Base-by-base conservation (phyloP, 2,329 filamentous ascomycete species). In the Diaporthe aspalathi region DNA sequence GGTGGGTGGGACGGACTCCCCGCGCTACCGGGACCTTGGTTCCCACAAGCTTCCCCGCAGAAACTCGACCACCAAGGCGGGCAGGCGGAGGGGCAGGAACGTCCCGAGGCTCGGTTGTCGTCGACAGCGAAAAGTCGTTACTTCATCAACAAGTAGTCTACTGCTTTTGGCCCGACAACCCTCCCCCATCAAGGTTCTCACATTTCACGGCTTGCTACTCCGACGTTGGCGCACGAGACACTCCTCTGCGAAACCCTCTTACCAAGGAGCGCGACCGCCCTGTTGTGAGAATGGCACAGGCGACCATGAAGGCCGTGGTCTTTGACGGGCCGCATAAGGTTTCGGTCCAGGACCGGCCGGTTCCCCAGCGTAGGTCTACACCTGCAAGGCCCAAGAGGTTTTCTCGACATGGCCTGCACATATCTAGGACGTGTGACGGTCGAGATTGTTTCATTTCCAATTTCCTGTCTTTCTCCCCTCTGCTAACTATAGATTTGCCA, bases 301-400 rank as follows among this genome's bases (percentile, higher is more conserved):
- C 78, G 45, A 93, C 88, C 0, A 97, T 98, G 95, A 93, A 93
- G 81, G 94, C 94, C 38, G 93, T 98, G 38, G 89, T 97, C 68
- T 97, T 97, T 83, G 91, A 95, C 73, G 94, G 92, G 2, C 92
- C 93, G 5, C 86, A 88, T 77, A 90, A 93, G 78, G 87, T 97
- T 68, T 91, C 88, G 0, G 82, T 98, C 69, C 92, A 97, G 82
- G 90, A 96, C 72, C 88, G 93, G 24, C 94, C 94, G 0, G 87
- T 95, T 16, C 95, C 95, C 1, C 88, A 89, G 75, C 87, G 86
- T 84, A 73, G 78, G 81, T 76, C n/a, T 49, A 12, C 50, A 24
- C 38, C 38, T 5, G 49, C 22, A 20, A n/a, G 8, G 12, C 17
- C 57, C 24, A 22, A 3, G n/a, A 7, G 8, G 29, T 32, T 50